phyloP scores from a whole-genome alignment of 2,329 filamentous ascomycete genomes.

The Colletotrichum graminicola region DNA sequence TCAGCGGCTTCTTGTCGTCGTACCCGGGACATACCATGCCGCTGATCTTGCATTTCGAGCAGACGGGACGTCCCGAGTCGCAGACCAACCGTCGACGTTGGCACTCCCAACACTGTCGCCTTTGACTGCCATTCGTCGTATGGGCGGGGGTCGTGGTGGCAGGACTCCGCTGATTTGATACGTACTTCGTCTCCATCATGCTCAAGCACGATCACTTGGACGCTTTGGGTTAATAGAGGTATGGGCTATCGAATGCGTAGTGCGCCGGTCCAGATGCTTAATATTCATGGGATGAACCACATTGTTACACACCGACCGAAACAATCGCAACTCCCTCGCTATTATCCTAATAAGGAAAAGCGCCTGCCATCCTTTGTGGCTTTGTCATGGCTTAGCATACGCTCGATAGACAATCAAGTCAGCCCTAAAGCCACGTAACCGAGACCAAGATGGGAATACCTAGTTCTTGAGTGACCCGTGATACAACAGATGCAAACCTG shows the following conservation, averaged over 20 bases:
- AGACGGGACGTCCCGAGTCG: conserved; percentile 53
- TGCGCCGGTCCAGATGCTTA: not conserved
- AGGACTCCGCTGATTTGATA: conserved; percentile 1
- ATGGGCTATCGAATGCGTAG: not conserved
- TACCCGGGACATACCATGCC: conserved; percentile 56
- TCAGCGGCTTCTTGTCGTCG: conserved; percentile 53
- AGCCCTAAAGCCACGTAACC: not conserved
- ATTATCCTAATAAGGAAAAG: conserved; percentile 37
- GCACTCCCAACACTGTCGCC: conserved; percentile 58
- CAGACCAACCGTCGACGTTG: conserved; percentile 54
- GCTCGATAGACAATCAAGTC: not conserved
- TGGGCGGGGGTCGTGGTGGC: not conserved
- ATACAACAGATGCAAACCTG: not conserved
- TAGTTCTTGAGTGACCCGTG: too few relatives aligned
- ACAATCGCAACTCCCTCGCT: not conserved
- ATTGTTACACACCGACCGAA: not conserved
- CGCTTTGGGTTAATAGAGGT: conserved; percentile 32
- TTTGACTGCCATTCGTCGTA: not conserved
- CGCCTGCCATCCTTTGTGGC: conserved; percentile 10
- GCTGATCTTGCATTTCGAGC: conserved; percentile 51
- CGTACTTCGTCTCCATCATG: not conserved
- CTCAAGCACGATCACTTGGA: not conserved
- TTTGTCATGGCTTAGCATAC: not conserved
- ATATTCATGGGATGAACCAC: not conserved
- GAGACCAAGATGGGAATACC: not conserved